Evolutionary conservation across 2,329 filamentous ascomycete species (phyloP).

Genomic region (Ceratocystis variospora): DNA sequence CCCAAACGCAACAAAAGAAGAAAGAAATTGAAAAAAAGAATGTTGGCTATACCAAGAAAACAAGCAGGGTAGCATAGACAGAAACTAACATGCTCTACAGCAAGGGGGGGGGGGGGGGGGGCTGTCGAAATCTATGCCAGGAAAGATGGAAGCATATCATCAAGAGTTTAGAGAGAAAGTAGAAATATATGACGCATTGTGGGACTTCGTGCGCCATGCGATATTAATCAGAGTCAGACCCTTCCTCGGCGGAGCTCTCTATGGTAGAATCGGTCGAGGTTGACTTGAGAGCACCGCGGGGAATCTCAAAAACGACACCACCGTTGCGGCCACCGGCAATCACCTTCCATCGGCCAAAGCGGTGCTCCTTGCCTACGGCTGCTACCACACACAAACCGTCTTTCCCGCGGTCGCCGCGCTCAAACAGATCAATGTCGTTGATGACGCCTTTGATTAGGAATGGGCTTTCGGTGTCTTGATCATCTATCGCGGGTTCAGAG

Average conservation of each 20-base stretch:
- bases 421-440: slow-evolving; percentile 79
- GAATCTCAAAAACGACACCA: slow-evolving; percentile 76
- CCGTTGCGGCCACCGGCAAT: slow-evolving; percentile 57
- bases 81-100: background rate
- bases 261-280: slow-evolving; percentile 26
- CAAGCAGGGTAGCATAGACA: background rate
- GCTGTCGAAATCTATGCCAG: background rate
- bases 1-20: slow-evolving; percentile 10
- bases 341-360: slow-evolving; percentile 69
- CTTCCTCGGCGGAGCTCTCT: slow-evolving; percentile 19
- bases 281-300: slow-evolving; percentile 24
- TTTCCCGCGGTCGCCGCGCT: slow-evolving; percentile 62
- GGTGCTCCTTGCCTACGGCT: slow-evolving; percentile 76
- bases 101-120: background rate
- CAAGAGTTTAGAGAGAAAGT: background rate
- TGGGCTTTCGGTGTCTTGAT: slow-evolving; percentile 20
- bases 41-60: background rate
- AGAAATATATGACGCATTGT: background rate
- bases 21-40: slow-evolving; percentile 7
- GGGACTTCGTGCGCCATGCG: background rate
- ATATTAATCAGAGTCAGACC: slow-evolving; percentile 25
- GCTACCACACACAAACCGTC: slow-evolving; percentile 71
- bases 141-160: background rate
- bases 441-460: slow-evolving; percentile 55
- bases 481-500: slow-evolving; percentile 20